Conservation (phyloP, 129 eudicot species). For the Logfia minima region DNA sequence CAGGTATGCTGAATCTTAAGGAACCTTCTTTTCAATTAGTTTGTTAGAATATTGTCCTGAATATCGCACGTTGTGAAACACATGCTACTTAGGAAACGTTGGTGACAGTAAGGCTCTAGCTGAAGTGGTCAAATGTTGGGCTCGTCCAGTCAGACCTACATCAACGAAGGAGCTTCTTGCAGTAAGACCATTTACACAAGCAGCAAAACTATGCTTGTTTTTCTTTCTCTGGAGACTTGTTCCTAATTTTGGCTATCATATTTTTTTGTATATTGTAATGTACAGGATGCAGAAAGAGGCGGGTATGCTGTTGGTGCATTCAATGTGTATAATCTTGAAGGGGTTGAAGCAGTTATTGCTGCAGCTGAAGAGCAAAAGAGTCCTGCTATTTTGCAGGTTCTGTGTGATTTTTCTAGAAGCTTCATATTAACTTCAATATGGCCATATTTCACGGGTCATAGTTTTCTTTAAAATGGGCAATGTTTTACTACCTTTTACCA, state of each 20-base stretch:
- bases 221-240: conserved; percentile 13
- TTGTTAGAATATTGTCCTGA: neutral
- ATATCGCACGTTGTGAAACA: conserved; percentile 11
- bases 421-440: conserved; percentile 8
- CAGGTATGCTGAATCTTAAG: conserved; percentile 47
- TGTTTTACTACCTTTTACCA: neutral
- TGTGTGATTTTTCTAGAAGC: conserved; percentile 13
- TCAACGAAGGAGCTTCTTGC: conserved; percentile 82
- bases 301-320: conserved; percentile 98
- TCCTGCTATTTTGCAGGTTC: conserved; percentile 98
- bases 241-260: neutral
- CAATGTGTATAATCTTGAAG: conserved; percentile 93
- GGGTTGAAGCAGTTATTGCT: conserved; percentile 94
- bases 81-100: conserved; percentile 64
- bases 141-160: conserved; percentile 59
- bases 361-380: conserved; percentile 93
- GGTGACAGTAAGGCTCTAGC: conserved; percentile 88
- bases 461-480: neutral
- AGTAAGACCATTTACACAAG: conserved; percentile 45
- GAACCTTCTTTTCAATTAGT: neutral
- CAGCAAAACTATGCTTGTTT: conserved; percentile 7
- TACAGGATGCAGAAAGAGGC: conserved; percentile 81
- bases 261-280: conserved; percentile 3
- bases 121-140: conserved; percentile 85
- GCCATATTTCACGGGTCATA: neutral